These are phyloP conservation scores for Termitomyces sp. DNA, from an alignment of 768 basidiomycete species.

Conservation along the genomic window DNA sequence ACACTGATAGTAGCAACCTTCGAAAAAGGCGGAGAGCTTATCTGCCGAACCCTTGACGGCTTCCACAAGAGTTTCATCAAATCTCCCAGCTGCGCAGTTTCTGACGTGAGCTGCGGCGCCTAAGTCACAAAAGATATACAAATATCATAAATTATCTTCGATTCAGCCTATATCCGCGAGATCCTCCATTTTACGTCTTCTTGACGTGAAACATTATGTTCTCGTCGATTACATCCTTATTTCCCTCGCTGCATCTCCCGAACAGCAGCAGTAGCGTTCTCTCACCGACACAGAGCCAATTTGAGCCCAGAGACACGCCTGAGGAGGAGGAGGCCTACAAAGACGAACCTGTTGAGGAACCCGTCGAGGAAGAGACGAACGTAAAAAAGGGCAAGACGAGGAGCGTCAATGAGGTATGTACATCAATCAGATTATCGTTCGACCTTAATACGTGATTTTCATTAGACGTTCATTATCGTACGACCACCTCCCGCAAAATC, in stretches of 20 bases:
- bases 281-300: not conserved
- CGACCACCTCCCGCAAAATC: constrained; percentile 3
- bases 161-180: not conserved
- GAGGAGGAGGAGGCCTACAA: constrained; percentile 17
- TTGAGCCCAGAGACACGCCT: constrained; percentile 9
- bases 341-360: constrained; percentile 15
- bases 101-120: not conserved
- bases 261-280: constrained; percentile 5
- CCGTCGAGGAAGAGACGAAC: constrained; percentile 21
- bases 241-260: constrained; percentile 14
- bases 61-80: not conserved
- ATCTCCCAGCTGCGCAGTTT: not conserved
- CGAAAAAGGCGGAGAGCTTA: not conserved
- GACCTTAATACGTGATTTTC: not conserved
- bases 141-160: constrained; percentile 2
- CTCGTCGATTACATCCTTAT: constrained; percentile 15
- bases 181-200: not conserved
- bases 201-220: constrained; percentile 11
- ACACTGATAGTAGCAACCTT: not conserved
- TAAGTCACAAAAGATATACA: constrained; percentile 2
- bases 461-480: constrained; percentile 10
- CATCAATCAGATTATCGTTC: constrained; percentile 1
- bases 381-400: constrained; percentile 37
- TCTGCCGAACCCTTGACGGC: not conserved
- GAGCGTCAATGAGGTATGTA: constrained; percentile 42